Conservation (phyloP, 2,329 filamentous ascomycete genomes). For the Apiospora malaysiana region DNA sequence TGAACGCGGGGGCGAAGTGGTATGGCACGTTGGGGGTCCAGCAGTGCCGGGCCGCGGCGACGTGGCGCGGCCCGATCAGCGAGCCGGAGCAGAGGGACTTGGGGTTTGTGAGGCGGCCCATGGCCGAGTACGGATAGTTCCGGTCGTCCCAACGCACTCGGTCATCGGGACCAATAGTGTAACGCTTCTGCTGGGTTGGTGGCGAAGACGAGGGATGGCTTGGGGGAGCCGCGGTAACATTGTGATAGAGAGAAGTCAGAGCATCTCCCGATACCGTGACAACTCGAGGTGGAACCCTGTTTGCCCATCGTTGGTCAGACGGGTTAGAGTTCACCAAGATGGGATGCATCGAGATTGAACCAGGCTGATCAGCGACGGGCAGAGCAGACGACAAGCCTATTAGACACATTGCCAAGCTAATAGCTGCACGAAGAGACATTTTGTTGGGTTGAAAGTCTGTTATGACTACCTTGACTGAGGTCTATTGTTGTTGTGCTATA, state of each 20-base stretch:
- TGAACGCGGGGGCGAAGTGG: slow-evolving; percentile 9
- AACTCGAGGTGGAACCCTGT: not conserved
- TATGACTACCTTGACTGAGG: not conserved
- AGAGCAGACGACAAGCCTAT: not conserved
- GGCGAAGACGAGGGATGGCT: not conserved
- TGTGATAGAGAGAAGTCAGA: not conserved
- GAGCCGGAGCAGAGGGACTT: not conserved
- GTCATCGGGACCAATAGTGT: slow-evolving; percentile 8
- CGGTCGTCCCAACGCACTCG: not conserved
- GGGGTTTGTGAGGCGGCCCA: not conserved
- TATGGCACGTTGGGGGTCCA: not conserved
- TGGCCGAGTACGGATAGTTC: slow-evolving; percentile 4
- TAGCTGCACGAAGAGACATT: not conserved
- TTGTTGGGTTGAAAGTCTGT: not conserved
- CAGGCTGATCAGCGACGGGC: not conserved
- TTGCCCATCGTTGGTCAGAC: not conserved
- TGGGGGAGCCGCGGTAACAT: not conserved
- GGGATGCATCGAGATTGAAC: not conserved
- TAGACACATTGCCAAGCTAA: not conserved
- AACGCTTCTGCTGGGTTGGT: not conserved
- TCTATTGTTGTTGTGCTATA: not conserved
- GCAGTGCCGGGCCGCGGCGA: slow-evolving; percentile 2
- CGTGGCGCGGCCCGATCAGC: slow-evolving; percentile 17
- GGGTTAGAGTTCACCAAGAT: not conserved
- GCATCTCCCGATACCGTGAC: not conserved